Base-by-base conservation (phyloP, 2,329 filamentous ascomycete genomes). In the Cercospora citrullina region DNA sequence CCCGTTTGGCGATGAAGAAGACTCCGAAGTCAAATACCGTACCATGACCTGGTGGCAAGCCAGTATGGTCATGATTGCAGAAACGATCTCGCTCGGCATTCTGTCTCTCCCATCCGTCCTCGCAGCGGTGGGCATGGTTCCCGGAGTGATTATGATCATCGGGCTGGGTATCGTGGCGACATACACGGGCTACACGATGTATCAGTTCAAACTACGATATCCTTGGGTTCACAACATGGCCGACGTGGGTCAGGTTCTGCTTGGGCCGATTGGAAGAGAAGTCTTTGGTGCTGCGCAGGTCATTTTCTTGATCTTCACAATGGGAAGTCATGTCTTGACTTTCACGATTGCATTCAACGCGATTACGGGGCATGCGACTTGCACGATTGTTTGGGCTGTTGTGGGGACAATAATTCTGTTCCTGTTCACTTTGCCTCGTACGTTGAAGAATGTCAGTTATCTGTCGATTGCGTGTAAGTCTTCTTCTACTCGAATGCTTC, bases 341-440 rank as follows among this genome's bases (percentile, higher is more conserved):
- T 91, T 90, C 70, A 86, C 85, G n/a, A 90, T 92, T 73, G 89
- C 89, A 65, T 85, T 92, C 77, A 88, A 88, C 73, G 87, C 84
- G 62, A 81, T 92, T 64, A 89, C 87, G 3, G 78, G 86, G 4
- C 84, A 90, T 69, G 86, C 83, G 0, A 84, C 85, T 0, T 91
- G 90, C 77, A 89, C 88, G 1, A 87, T 91, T 65, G 82, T 88
- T 0, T 91, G 87, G 80, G 86, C 84, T 1, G 81, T 89, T n/a
- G 80, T 89, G 1, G 89, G 87, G 0, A 74, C 89, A 70, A 74
- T 84, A 3, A 64, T 91, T 3, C 89, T 87, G 65, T 86, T 87
- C 73, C 64, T 87, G 8, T 82, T 87, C 30, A 87, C 87, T 42
- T 72, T 90, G 1, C 89, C 89, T 2, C 81, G 89, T 33, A 91